Conservation (phyloP, 73 alveolate genomes). For the Stentor roeselii region DNA sequence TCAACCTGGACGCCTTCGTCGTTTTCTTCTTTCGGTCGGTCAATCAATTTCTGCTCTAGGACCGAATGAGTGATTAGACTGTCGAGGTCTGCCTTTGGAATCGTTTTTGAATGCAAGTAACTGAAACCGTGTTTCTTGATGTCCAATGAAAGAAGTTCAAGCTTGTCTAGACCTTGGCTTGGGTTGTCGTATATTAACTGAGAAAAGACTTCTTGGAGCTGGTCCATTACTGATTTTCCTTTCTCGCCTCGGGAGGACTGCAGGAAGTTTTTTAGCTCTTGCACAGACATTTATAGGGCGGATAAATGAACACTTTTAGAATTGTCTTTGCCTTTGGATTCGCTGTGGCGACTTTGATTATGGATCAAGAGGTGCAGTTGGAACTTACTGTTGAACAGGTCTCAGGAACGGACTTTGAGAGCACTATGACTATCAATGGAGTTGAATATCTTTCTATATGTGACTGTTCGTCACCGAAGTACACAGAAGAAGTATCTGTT, state of each 20-base stretch:
- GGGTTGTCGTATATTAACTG: neutral
- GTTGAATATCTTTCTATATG: constrained; percentile 2
- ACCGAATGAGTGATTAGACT: neutral
- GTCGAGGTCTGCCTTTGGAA: neutral
- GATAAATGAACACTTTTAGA: no score
- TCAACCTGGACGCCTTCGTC: constrained; percentile 12
- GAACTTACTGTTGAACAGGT: constrained; percentile 12
- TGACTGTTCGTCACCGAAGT: neutral
- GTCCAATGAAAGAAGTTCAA: neutral
- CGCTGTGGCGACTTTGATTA: neutral
- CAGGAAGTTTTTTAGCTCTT: neutral
- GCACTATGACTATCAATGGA: constrained; percentile 22
- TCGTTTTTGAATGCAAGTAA: neutral
- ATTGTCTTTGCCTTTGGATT: no score
- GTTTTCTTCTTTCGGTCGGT: neutral
- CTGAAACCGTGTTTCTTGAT: neutral
- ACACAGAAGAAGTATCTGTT: neutral
- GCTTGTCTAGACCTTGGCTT: neutral
- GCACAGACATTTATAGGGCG: neutral
- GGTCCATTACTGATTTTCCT: neutral
- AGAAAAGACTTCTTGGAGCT: neutral
- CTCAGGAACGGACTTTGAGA: constrained; percentile 17
- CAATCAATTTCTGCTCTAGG: neutral
- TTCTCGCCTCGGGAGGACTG: neutral
- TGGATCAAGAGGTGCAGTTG: neutral